Evolutionary conservation across 2,329 filamentous ascomycete genomes (phyloP).

Genomic region (Apiospora rasikravindrae): DNA sequence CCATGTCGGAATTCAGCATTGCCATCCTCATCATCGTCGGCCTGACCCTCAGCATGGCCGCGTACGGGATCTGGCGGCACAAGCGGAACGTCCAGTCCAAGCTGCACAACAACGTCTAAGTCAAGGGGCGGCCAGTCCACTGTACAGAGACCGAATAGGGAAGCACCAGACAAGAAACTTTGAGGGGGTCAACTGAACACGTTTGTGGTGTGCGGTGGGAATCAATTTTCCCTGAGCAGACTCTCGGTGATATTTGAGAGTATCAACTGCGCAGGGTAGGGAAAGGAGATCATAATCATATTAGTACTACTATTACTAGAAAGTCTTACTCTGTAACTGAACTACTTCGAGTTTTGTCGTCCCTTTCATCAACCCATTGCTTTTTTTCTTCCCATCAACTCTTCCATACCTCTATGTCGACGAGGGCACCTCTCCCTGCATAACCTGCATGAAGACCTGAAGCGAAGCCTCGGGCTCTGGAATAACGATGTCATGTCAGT

Average conservation of each 20-base stretch:
- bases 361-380: neutral
- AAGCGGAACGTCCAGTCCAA: neutral
- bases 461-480: slow-evolving; percentile 49
- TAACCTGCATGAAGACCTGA: slow-evolving; percentile 53
- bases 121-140: no score
- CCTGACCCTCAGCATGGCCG: neutral
- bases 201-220: no score
- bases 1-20: neutral
- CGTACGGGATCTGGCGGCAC: neutral
- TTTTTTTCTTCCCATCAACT: no score
- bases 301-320: neutral
- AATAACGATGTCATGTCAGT: neutral
- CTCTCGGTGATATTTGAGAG: no score
- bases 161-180: no score
- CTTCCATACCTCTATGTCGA: slow-evolving; percentile 37
- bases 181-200: no score
- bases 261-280: neutral
- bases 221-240: no score
- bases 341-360: neutral
- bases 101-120: neutral
- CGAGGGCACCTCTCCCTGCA: slow-evolving; percentile 41
- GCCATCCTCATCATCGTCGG: neutral
- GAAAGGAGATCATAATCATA: neutral
- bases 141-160: no score
- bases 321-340: neutral